Evolutionary conservation across 768 basidiomycete genomes (phyloP).

Genomic region (Serendipita vermifera): DNA sequence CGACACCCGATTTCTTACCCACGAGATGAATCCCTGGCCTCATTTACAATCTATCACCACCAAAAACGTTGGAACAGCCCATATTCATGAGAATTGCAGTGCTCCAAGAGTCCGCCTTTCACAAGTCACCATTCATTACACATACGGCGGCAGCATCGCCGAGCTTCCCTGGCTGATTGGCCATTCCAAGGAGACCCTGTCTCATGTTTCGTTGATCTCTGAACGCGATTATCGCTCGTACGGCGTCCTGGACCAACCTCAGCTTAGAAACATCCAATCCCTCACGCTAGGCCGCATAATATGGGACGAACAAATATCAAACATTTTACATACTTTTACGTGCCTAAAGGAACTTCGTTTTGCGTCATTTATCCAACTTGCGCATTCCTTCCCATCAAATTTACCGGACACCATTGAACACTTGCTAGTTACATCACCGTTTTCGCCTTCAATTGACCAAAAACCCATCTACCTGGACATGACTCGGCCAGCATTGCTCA

Average conservation of each 20-base stretch:
- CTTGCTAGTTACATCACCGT: too few relatives aligned
- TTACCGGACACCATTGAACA: conserved; percentile 1
- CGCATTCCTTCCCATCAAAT: background rate
- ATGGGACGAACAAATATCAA: background rate
- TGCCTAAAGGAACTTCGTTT: background rate
- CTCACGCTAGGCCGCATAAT: background rate
- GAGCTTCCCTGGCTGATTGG: background rate
- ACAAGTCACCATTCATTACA: background rate
- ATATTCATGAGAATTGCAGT: background rate
- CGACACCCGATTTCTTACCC: background rate
- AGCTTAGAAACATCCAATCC: background rate
- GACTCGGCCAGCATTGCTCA: background rate
- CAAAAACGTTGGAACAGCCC: background rate
- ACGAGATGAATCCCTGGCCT: background rate
- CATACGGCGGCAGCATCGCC: background rate
- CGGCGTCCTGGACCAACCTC: background rate
- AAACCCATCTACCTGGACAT: too few relatives aligned
- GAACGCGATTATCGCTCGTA: too few relatives aligned
- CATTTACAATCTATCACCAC: background rate
- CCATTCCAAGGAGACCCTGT: background rate
- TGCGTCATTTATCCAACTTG: background rate
- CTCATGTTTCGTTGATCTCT: background rate
- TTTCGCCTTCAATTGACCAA: too few relatives aligned
- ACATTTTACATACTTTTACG: background rate
- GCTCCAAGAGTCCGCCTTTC: background rate